A percentile compares a stretch with the other conserved stretches of the same genome.
These are phyloP conservation scores for Trichoderma orchidacearum DNA, from an alignment of 495 filamentous ascomycete species.

Conservation along the genomic window DNA sequence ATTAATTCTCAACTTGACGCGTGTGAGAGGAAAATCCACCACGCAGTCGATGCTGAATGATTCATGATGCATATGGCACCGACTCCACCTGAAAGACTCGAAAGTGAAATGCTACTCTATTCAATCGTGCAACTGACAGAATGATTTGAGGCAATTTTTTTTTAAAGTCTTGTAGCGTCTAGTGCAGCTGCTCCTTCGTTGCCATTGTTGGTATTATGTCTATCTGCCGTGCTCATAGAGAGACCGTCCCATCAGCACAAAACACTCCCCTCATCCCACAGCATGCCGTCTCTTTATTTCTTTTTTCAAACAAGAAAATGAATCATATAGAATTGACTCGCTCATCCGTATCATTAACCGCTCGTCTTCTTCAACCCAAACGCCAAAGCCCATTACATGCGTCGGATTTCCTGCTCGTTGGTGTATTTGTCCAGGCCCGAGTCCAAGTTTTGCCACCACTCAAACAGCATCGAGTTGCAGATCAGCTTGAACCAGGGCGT, in stretches of 20 bases:
- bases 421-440: slow-evolving; percentile 69
- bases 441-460: slow-evolving; percentile 92
- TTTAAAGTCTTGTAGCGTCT: too few species aligned
- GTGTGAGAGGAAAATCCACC: too few species aligned
- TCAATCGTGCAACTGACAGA: too few species aligned
- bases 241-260: too few species aligned
- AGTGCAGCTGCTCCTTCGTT: too few species aligned
- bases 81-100: neutral
- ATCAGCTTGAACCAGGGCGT: slow-evolving; percentile 99
- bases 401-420: slow-evolving; percentile 72
- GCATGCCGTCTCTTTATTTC: too few species aligned
- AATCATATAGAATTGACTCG: neutral
- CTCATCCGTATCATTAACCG: neutral
- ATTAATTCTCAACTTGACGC: too few species aligned
- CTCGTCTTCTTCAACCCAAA: neutral
- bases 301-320: neutral
- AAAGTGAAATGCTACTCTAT: too few species aligned
- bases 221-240: too few species aligned
- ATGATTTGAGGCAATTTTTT: too few species aligned
- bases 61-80: neutral
- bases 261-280: too few species aligned
- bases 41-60: neutral
- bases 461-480: slow-evolving; percentile 92
- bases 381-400: slow-evolving; percentile 35
- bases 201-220: too few species aligned